phyloP scores from a whole-genome alignment of 352 stramenopile species.

The Phytopythium sindhum region DNA sequence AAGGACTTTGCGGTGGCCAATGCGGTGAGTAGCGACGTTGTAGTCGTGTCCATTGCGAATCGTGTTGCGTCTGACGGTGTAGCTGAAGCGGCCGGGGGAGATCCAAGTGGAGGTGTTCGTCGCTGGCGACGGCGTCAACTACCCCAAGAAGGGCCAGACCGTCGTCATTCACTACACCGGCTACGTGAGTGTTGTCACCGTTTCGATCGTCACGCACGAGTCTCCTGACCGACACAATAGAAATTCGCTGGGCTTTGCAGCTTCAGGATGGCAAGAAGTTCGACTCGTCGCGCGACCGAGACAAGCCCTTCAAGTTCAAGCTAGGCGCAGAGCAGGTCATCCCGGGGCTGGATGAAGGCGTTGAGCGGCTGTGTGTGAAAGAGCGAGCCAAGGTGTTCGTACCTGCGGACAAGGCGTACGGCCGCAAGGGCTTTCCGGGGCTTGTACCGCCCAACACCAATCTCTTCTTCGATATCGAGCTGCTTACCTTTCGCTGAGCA shows the following conservation, averaged over 20 bases:
- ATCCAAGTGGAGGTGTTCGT: constrained; percentile 89
- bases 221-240: not conserved
- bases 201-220: not conserved
- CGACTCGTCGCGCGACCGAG: constrained; percentile 66
- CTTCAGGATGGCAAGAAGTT: constrained; percentile 76
- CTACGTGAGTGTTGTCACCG: constrained; percentile 43
- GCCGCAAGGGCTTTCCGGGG: constrained; percentile 76
- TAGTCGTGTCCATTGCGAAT: not conserved
- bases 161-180: constrained; percentile 88
- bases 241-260: constrained; percentile 15
- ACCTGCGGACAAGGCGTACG: constrained; percentile 84
- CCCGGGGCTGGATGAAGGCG: constrained; percentile 79
- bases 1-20: constrained; percentile 61
- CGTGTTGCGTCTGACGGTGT: not conserved
- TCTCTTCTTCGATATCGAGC: constrained; percentile 91
- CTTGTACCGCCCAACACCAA: constrained; percentile 91
- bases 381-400: constrained; percentile 86
- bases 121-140: constrained; percentile 88
- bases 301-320: constrained; percentile 91
- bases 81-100: constrained; percentile 57
- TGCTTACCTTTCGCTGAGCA: constrained; percentile 77
- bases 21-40: constrained; percentile 19
- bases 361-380: constrained; percentile 80
- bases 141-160: constrained; percentile 83
- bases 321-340: constrained; percentile 88